Percentiles rank a stretch among this genome's conserved stretches.
These are phyloP conservation scores for Blastocladiella emersonii DNA, from an alignment of 371 early-diverging fungal species.

Conservation along the genomic window DNA sequence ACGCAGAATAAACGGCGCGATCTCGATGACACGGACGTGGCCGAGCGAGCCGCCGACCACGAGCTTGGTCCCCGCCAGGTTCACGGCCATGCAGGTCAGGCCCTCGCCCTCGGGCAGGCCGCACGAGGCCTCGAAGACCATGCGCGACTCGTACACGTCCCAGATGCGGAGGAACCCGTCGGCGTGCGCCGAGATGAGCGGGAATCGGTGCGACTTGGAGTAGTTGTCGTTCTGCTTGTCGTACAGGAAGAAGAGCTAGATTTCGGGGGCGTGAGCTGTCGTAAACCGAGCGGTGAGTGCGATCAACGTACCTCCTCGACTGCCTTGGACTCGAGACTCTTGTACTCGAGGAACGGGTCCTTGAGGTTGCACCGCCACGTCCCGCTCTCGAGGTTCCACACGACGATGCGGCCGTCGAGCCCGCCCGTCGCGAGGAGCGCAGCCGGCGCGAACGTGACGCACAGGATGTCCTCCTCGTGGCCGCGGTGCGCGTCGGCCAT, in stretches of 20 bases:
- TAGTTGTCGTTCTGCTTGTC: neutral
- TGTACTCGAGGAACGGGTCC: slow-evolving; percentile 32
- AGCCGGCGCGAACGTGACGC: slow-evolving; percentile 30
- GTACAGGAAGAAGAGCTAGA: too few relatives aligned
- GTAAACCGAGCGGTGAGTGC: too few relatives aligned
- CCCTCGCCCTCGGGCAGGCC: slow-evolving; percentile 33
- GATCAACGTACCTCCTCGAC: slow-evolving; percentile 32
- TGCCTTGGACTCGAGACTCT: slow-evolving; percentile 33
- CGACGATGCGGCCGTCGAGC: slow-evolving; percentile 30
- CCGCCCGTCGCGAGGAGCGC: slow-evolving; percentile 28
- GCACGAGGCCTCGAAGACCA: slow-evolving; percentile 24
- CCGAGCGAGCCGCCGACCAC: slow-evolving; percentile 69
- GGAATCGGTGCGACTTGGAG: slow-evolving; percentile 8
- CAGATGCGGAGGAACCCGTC: slow-evolving; percentile 35
- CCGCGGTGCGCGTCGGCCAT: slow-evolving; percentile 27
- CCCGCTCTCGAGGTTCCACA: slow-evolving; percentile 38
- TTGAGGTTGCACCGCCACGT: slow-evolving; percentile 22
- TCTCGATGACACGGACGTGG: slow-evolving; percentile 55
- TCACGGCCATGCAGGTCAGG: slow-evolving; percentile 62
- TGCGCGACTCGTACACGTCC: slow-evolving; percentile 26
- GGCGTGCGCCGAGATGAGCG: slow-evolving; percentile 33
- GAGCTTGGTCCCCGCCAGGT: slow-evolving; percentile 58
- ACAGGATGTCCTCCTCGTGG: slow-evolving; percentile 37
- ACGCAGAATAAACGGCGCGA: slow-evolving; percentile 11
- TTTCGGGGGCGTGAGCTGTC: neutral